A percentile compares a stretch with the other conserved stretches of the same genome.
These are phyloP conservation scores for Epichloe scottii DNA, from an alignment of 2,329 filamentous ascomycete genomes.

Conservation along the genomic window DNA sequence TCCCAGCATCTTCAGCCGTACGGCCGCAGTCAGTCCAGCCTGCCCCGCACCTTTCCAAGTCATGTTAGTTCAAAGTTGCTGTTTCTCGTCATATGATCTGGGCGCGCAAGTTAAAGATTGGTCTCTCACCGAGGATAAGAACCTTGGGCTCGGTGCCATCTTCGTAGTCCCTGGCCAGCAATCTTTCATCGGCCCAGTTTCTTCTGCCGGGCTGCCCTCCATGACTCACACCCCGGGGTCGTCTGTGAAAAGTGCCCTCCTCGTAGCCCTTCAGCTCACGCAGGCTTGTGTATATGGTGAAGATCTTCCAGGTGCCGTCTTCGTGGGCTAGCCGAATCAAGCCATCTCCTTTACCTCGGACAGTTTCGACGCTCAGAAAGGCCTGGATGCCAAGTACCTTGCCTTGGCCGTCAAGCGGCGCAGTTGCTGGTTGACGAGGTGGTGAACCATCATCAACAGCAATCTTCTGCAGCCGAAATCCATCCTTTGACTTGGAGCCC, in stretches of 20 bases:
- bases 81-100: background rate
- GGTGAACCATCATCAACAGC: slow-evolving; percentile 32
- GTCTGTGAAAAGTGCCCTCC: slow-evolving; percentile 31
- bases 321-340: slow-evolving; percentile 37
- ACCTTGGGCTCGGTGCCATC: slow-evolving; percentile 40
- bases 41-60: slow-evolving; percentile 42
- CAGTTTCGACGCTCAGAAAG: slow-evolving; percentile 41
- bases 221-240: slow-evolving; percentile 45
- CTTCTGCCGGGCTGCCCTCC: slow-evolving; percentile 36
- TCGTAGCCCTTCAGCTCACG: slow-evolving; percentile 40
- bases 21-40: slow-evolving; percentile 43
- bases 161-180: slow-evolving; percentile 32
- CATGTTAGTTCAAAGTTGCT: background rate
- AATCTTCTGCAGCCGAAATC: slow-evolving; percentile 30
- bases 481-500: slow-evolving; percentile 19
- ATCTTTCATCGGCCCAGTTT: slow-evolving; percentile 48
- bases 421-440: slow-evolving; percentile 29
- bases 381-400: slow-evolving; percentile 40
- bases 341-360: slow-evolving; percentile 42
- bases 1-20: slow-evolving; percentile 46
- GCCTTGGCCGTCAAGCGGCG: slow-evolving; percentile 36
- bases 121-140: slow-evolving; percentile 44
- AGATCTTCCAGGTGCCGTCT: slow-evolving; percentile 43
- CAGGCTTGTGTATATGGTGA: slow-evolving; percentile 50
- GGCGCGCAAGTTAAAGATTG: no score